Evolutionary conservation across 1,284 basidiomycete genomes (phyloP).

Genomic region (Marasmius sp.): DNA sequence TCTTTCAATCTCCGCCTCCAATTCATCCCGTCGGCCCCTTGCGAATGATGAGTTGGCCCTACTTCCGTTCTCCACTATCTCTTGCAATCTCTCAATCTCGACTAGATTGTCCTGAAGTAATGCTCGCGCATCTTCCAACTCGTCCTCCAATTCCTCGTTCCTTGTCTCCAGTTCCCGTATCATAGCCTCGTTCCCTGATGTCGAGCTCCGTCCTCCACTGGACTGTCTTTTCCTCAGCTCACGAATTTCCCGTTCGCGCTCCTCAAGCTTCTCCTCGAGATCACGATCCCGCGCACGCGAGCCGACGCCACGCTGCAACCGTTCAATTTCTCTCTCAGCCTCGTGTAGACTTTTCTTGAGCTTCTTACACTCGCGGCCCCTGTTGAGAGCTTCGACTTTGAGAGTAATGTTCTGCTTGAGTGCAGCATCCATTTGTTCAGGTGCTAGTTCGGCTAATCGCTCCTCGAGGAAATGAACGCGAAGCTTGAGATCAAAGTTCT

Average conservation of each 20-base stretch:
- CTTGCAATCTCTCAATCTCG: conserved; percentile 67
- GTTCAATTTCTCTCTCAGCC: conserved; percentile 77
- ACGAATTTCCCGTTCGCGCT: conserved; percentile 65
- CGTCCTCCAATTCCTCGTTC: conserved; percentile 68
- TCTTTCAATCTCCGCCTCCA: conserved; percentile 50
- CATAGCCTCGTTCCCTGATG: conserved; percentile 39
- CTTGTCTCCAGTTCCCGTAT: conserved; percentile 55
- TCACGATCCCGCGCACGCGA: conserved; percentile 57
- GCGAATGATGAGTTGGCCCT: conserved; percentile 34
- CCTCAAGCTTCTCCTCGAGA: conserved; percentile 67
- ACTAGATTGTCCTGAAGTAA: conserved; percentile 77
- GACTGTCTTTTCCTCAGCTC: conserved; percentile 53
- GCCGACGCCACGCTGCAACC: conserved; percentile 57
- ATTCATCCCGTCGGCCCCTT: conserved; percentile 32
- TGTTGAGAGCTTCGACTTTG: conserved; percentile 90
- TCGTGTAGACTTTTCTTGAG: conserved; percentile 87
- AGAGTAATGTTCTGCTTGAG: conserved; percentile 93
- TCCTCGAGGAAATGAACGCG: conserved; percentile 94
- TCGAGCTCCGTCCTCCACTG: conserved; percentile 30
- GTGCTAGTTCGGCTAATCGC: conserved; percentile 82
- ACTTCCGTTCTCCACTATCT: conserved; percentile 57
- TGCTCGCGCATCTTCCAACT: conserved; percentile 63
- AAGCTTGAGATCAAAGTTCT: conserved; percentile 93
- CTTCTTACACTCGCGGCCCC: conserved; percentile 91
- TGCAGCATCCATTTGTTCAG: conserved; percentile 88